These are phyloP conservation scores for Phoma sp. DNA, from an alignment of 2,329 filamentous ascomycete genomes.

Conservation along the genomic window DNA sequence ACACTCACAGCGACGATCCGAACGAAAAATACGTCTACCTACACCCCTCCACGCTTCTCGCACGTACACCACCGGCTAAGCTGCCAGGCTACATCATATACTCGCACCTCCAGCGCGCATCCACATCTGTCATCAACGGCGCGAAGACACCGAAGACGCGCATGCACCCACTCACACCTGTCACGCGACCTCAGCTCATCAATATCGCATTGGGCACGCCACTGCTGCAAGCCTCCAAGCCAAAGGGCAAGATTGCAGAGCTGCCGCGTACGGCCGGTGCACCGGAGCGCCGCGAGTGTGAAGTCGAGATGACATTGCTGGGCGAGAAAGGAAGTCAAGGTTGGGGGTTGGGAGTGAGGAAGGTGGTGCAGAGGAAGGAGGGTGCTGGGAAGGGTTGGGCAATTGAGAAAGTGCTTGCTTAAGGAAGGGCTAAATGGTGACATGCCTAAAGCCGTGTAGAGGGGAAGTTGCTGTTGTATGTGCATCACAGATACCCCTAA, in stretches of 20 bases:
- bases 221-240: slow-evolving; percentile 84
- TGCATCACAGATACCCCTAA: slow-evolving; percentile 1
- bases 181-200: slow-evolving; percentile 77
- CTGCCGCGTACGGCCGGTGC: slow-evolving; percentile 51
- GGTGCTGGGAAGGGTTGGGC: slow-evolving; percentile 74
- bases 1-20: slow-evolving; percentile 52
- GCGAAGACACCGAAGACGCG: slow-evolving; percentile 67
- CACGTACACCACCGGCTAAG: slow-evolving; percentile 58
- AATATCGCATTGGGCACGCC: slow-evolving; percentile 85
- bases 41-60: slow-evolving; percentile 83
- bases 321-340: slow-evolving; percentile 73
- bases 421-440: neutral
- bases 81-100: slow-evolving; percentile 91
- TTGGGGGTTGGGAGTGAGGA: slow-evolving; percentile 87
- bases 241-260: slow-evolving; percentile 78
- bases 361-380: slow-evolving; percentile 80
- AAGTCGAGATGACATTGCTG: slow-evolving; percentile 79
- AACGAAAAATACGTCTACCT: slow-evolving; percentile 79
- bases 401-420: slow-evolving; percentile 62
- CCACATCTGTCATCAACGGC: slow-evolving; percentile 53
- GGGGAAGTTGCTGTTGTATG: neutral
- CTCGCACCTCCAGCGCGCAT: slow-evolving; percentile 77
- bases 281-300: slow-evolving; percentile 72
- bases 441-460: neutral
- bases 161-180: slow-evolving; percentile 86